These are phyloP conservation scores for Metschnikowia aberdeeniae DNA, from an alignment of 805 yeast genomes.

Conservation along the genomic window DNA sequence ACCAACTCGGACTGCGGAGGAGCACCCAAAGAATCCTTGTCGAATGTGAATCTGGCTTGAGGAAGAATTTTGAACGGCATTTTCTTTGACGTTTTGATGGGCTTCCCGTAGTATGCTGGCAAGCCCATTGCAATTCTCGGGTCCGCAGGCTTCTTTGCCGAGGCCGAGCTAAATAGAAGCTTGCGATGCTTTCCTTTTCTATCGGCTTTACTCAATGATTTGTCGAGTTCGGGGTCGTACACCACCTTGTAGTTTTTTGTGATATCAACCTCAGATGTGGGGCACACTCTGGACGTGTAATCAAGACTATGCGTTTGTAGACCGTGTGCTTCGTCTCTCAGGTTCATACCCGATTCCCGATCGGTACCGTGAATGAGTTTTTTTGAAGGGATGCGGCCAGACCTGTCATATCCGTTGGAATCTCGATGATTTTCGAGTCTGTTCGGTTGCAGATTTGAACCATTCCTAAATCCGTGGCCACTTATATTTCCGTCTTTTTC, in stretches of 20 bases:
- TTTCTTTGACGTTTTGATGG: constrained; percentile 37
- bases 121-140: constrained; percentile 34
- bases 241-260: constrained; percentile 39
- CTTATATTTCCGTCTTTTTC: not conserved
- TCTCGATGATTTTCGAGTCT: not conserved
- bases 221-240: constrained; percentile 48
- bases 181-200: constrained; percentile 33
- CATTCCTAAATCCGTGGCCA: not conserved
- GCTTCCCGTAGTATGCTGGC: constrained; percentile 32
- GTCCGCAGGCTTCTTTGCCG: constrained; percentile 25
- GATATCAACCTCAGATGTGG: constrained; percentile 8
- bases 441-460: not conserved
- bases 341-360: constrained; percentile 30
- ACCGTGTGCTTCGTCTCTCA: constrained; percentile 26
- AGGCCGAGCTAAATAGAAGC: constrained; percentile 33
- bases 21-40: constrained; percentile 69
- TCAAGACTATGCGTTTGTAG: constrained; percentile 27
- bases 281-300: constrained; percentile 12
- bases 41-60: constrained; percentile 47
- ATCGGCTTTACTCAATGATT: constrained; percentile 29
- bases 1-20: constrained; percentile 69
- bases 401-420: not conserved
- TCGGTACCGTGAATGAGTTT: constrained; percentile 27
- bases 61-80: constrained; percentile 42
- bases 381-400: not conserved